Evolutionary conservation across 495 filamentous ascomycete species (phyloP).

Genomic region (Aspergillus biplanus): DNA sequence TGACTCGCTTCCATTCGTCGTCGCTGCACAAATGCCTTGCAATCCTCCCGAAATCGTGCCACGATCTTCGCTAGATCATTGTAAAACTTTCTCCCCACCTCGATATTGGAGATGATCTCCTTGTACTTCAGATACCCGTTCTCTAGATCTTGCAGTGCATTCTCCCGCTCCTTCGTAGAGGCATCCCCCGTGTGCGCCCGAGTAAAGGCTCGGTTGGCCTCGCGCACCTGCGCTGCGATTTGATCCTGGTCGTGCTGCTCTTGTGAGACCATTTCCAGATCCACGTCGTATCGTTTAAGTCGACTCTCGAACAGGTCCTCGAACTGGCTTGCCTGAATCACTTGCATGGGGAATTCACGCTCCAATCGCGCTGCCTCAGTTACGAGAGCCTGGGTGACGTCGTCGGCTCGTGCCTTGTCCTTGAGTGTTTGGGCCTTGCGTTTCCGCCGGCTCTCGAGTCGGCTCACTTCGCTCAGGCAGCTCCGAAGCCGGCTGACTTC

Average conservation of each 20-base stretch:
- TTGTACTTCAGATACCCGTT: slow-evolving; percentile 95
- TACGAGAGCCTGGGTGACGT: slow-evolving; percentile 82
- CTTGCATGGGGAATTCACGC: slow-evolving; percentile 79
- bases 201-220: slow-evolving; percentile 77
- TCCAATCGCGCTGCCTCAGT: slow-evolving; percentile 83
- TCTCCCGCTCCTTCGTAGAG: slow-evolving; percentile 77
- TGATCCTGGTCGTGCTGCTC: slow-evolving; percentile 80
- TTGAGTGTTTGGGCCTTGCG: slow-evolving; percentile 75
- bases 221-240: slow-evolving; percentile 64
- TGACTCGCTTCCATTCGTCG: slow-evolving; percentile 78
- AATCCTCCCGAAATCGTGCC: slow-evolving; percentile 74
- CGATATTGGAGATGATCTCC: slow-evolving; percentile 86
- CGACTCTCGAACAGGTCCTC: slow-evolving; percentile 87
- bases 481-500: slow-evolving; percentile 74
- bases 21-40: slow-evolving; percentile 75
- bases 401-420: slow-evolving; percentile 80
- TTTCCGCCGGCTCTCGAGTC: slow-evolving; percentile 76
- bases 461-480: slow-evolving; percentile 78
- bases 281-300: slow-evolving; percentile 76
- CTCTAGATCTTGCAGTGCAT: slow-evolving; percentile 84
- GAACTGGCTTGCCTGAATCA: slow-evolving; percentile 84
- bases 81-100: slow-evolving; percentile 92
- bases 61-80: slow-evolving; percentile 91
- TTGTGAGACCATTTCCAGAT: slow-evolving; percentile 67
- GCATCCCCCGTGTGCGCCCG: slow-evolving; percentile 70